These are phyloP conservation scores for Globisporangium barbulae DNA, from an alignment of 352 stramenopile species.

Conservation along the genomic window DNA sequence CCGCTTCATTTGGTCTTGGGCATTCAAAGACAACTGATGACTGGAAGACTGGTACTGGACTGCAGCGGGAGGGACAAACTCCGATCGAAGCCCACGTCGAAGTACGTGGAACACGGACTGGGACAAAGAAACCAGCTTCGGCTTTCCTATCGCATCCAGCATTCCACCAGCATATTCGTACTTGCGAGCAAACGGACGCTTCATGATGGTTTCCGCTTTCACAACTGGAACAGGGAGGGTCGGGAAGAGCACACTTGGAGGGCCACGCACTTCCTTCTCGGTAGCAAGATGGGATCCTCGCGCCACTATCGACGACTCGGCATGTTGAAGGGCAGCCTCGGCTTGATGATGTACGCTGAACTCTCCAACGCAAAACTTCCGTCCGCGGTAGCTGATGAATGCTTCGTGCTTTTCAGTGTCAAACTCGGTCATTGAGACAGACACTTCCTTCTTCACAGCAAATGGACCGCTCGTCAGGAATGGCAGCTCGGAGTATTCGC, in stretches of 20 bases:
- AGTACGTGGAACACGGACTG: conserved; percentile 39
- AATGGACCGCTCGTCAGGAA: conserved; percentile 42
- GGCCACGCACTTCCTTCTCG: conserved; percentile 19
- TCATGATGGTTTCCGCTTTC: conserved; percentile 41
- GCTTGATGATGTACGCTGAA: conserved; percentile 46
- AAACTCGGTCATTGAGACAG: conserved; percentile 32
- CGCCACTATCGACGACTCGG: conserved; percentile 27
- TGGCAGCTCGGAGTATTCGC: conserved; percentile 28
- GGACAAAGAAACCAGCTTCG: conserved; percentile 37
- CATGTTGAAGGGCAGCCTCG: conserved; percentile 37
- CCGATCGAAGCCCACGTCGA: conserved; percentile 17
- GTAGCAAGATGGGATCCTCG: conserved; percentile 32
- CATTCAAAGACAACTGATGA: conserved; percentile 13
- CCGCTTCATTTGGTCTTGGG: conserved; percentile 20
- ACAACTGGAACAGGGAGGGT: conserved; percentile 30
- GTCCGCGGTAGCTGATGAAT: conserved; percentile 37
- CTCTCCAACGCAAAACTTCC: conserved; percentile 48
- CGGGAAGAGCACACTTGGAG: conserved; percentile 34
- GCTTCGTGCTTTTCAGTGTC: conserved; percentile 54
- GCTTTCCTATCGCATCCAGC: conserved; percentile 27
- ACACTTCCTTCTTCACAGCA: conserved; percentile 39
- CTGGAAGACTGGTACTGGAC: background rate
- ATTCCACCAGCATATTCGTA: conserved; percentile 46
- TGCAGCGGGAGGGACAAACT: conserved; percentile 1
- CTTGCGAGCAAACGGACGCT: conserved; percentile 39